Evolutionary conservation across 257 asterid species (phyloP), one percentile per base, ranked within the genome.

Genomic region (Plantago elongata): DNA sequence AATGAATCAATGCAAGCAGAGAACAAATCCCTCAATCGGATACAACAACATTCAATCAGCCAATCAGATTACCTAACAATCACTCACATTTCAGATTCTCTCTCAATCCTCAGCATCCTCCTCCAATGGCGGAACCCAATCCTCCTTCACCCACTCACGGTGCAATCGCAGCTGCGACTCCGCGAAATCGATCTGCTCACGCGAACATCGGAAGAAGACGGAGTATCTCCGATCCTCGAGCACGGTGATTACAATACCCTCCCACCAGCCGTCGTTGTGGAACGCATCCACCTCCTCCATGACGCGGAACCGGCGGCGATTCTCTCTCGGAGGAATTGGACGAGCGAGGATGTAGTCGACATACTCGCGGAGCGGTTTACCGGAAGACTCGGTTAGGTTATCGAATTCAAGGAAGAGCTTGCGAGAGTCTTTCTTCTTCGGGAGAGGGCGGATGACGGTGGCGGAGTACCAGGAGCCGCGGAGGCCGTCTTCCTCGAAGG

Each of bases 241-340:
- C 7, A 69, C 74, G 8, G 72, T 61, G 15, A 71, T 75, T 1
- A 84, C 77, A 30, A 79, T 56, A 7, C 88, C 86, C 61, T 79
- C 88, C 92, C 88, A 81, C 92, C 92, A 81, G 9, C 92, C 88
- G 11, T 79, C 92, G 48, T 68, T 75, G 74, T 79, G 88, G 74
- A 73, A 79, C 57, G 92, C 86, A 62, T 84, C 86, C 9, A 84
- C 83, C 9, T 79, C 87, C 9, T 84, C 91, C 57, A 69, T 54
- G 73, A 84, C 72, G 9, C 16, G 66, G 72, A 77, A 81, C n/a
- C 63, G 47, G 56, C 80, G 79, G 10, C 34, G 27, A 22, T 78
- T 3, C 42, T 84, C 91, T 6, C 82, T 73, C 9, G 91, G 87
- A 1, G 83, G 80, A 17, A 61, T 7, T 0, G 91, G 91, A 22